A percentile compares a stretch with the other conserved stretches of the same genome.
These are phyloP conservation scores for Colletotrichum liaoningense DNA, from an alignment of 2,329 filamentous ascomycete genomes.

Conservation along the genomic window DNA sequence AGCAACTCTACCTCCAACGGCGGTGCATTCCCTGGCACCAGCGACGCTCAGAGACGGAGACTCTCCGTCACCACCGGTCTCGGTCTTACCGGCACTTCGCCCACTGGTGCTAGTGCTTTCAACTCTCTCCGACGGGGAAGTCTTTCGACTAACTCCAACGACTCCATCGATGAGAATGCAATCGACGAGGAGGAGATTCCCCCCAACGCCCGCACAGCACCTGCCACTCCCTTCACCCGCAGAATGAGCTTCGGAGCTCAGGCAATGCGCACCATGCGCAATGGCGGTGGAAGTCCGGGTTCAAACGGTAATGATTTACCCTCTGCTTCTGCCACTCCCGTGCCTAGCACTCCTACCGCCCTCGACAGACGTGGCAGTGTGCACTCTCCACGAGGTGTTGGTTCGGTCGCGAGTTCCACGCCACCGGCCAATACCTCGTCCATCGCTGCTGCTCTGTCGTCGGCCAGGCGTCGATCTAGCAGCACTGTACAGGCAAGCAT, in stretches of 20 bases:
- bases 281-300: conserved; percentile 68
- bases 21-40: conserved; percentile 57
- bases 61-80: conserved; percentile 81
- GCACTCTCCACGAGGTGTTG: conserved; percentile 2
- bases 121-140: conserved; percentile 70
- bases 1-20: conserved; percentile 62
- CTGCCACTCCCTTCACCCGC: conserved; percentile 81
- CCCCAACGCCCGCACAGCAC: conserved; percentile 65
- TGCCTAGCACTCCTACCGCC: conserved; percentile 47
- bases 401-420: conserved; percentile 36
- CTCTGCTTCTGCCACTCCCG: conserved; percentile 51
- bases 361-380: conserved; percentile 40
- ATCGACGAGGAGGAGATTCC: conserved; percentile 75
- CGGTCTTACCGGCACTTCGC: conserved; percentile 78
- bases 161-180: conserved; percentile 77
- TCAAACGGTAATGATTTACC: conserved; percentile 67
- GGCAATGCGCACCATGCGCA: conserved; percentile 77
- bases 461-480: conserved; percentile 51
- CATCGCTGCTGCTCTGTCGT: conserved; percentile 48
- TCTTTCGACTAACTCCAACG: conserved; percentile 72
- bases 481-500: conserved; percentile 67
- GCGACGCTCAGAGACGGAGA: conserved; percentile 71
- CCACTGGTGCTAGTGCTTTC: conserved; percentile 65
- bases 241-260: conserved; percentile 92
- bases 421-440: conserved; percentile 45